Base-by-base conservation (phyloP, 257 asterid genomes). In the Gentiana straminea region DNA sequence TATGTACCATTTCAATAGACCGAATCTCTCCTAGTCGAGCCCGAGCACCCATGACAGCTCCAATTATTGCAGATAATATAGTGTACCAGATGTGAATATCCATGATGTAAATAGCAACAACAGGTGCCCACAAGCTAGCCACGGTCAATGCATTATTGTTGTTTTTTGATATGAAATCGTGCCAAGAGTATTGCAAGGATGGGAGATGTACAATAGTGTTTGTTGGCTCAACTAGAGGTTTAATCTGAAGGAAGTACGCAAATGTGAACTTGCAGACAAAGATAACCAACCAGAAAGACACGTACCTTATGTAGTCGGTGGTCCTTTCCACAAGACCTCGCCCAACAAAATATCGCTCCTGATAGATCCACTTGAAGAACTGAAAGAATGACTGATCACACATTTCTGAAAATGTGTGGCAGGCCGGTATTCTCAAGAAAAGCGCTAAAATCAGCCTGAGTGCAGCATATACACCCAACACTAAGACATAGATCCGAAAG, bases 261-360 rank as follows among this genome's bases (percentile, higher is more conserved):
- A 92, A 92, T 1, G 94, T 74, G 74, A 87, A 92, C 72, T 92
- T 92, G 90, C 95, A 83, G 52, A 78, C 73, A 62, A 92, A 85
- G 68, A 92, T 89, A 75, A 85, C 90, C 83, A 92, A 60, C 98
- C 98, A 92, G 79, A 70, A 92, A 62, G 80, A 72, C 75, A 84
- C 91, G 57, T 92, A 92, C 98, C 96, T 80, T 57, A 91, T 54
- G 62, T 91, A 91, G 64, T 91, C 98, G 0, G 88, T 79, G 59
- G 86, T 71, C 67, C 71, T 84, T 61, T 91, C 98, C 43, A 88
- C 96, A 75, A 91, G 98, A 69, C 98, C 98, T 47, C 98, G 95
- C 51, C 98, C 98, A 58, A 91, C 98, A 75, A 91, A 91, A 65
- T 91, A 91, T 68, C 98, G 91, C 68, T 91, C 98, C 98, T 87